These are phyloP conservation scores for Fraxinus sp. DNA, from an alignment of 305 asterid genomes.

Conservation along the genomic window DNA sequence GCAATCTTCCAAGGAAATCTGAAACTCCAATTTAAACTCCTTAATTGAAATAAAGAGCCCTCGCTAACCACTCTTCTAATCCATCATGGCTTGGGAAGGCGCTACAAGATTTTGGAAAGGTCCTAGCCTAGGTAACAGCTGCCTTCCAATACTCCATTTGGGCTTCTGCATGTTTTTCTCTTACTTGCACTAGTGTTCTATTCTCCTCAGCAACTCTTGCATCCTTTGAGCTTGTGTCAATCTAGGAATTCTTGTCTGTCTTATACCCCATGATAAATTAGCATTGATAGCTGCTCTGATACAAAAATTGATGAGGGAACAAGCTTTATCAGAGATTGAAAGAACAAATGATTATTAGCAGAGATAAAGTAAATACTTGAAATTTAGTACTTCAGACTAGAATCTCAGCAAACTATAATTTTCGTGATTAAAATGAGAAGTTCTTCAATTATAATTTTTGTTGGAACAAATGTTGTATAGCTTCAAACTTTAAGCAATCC, in stretches of 20 bases:
- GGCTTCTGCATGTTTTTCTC: neutral
- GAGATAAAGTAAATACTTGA: neutral
- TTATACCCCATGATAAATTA: neutral
- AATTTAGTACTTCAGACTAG: neutral
- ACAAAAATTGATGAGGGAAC: neutral
- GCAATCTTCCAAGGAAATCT: neutral
- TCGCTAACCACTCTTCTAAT: neutral
- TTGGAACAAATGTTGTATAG: neutral
- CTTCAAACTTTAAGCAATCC: neutral
- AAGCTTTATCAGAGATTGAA: neutral
- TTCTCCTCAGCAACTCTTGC: neutral
- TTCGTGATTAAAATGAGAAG: neutral
- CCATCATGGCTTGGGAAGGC: neutral
- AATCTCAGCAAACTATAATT: neutral
- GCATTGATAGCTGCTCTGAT: neutral
- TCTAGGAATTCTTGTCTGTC: neutral
- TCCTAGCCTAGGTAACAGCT: neutral
- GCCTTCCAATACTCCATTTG: neutral
- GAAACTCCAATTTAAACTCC: neutral
- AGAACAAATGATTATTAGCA: slow-evolving; percentile 1
- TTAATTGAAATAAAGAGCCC: neutral
- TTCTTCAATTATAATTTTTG: neutral
- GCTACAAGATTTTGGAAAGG: neutral
- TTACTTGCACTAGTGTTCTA: neutral
- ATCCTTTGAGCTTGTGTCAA: neutral